Evolutionary conservation across 1,284 basidiomycete genomes (phyloP).

Genomic region (Ceratobasidium sp.): DNA sequence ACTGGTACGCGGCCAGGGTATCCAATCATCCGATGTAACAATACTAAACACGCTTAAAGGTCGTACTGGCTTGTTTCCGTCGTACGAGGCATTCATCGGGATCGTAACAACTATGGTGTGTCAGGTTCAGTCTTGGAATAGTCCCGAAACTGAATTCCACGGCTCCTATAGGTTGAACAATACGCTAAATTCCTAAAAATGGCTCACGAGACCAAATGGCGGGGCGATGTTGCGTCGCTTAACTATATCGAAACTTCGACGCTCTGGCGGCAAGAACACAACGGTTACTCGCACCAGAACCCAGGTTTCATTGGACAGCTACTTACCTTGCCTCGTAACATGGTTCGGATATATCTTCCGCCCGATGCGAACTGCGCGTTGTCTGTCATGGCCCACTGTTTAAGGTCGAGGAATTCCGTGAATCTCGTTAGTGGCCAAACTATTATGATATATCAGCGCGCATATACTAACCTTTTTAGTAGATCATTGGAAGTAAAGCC

Average conservation of each 20-base stretch:
- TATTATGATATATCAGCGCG: no score
- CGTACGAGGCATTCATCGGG: conserved; percentile 89
- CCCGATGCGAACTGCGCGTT: conserved; percentile 91
- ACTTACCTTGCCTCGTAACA: conserved; percentile 78
- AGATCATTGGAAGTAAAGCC: conserved; percentile 51
- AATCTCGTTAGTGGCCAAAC: conserved; percentile 64
- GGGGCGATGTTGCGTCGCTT: conserved; percentile 77
- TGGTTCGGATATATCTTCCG: conserved; percentile 88
- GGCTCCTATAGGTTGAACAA: conserved; percentile 66
- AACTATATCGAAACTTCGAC: conserved; percentile 91
- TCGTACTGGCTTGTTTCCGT: conserved; percentile 87
- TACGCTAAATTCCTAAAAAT: conserved; percentile 90
- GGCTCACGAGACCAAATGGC: conserved; percentile 82
- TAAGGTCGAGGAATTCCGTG: conserved; percentile 86
- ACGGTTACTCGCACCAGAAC: conserved; percentile 84
- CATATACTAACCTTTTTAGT: background rate
- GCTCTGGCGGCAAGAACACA: conserved; percentile 76
- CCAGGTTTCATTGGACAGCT: conserved; percentile 89
- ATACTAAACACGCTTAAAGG: conserved; percentile 59
- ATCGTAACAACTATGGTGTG: conserved; percentile 63
- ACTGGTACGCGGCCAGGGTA: conserved; percentile 62
- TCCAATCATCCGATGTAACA: conserved; percentile 20
- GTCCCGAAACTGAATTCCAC: conserved; percentile 65
- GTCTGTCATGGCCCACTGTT: conserved; percentile 81
- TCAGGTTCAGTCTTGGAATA: conserved; percentile 54